phyloP scores from a whole-genome alignment of 441 rosid genomes.

The Brassica hybrid region DNA sequence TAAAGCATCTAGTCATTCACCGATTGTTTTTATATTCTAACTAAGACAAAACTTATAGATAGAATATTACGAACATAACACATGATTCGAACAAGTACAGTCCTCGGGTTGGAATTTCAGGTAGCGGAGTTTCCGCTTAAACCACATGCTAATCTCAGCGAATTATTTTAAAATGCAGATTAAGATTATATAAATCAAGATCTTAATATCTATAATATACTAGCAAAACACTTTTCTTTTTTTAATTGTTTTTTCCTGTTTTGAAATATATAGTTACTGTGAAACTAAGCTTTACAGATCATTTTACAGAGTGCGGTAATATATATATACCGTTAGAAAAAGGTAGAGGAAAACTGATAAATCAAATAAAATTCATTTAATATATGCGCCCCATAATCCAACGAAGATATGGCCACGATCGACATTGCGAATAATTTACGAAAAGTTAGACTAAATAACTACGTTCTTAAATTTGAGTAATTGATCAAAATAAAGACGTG shows the following conservation, averaged over 20 bases:
- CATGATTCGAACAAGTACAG: conserved; percentile 38
- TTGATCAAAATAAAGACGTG: not conserved
- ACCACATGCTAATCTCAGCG: conserved; percentile 51
- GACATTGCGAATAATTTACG: conserved; percentile 29
- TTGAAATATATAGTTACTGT: not conserved
- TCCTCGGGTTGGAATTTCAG: conserved; percentile 51
- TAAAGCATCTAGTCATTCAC: not conserved
- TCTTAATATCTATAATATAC: not conserved
- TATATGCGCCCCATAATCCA: conserved; percentile 30
- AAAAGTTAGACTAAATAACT: conserved; percentile 10
- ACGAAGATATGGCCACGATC: conserved; percentile 37
- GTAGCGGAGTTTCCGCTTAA: conserved; percentile 57
- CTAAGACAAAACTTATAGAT: not conserved
- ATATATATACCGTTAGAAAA: not conserved
- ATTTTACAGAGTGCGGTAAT: conserved; percentile 21
- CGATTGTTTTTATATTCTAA: not conserved
- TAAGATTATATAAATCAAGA: not conserved
- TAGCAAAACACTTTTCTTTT: not conserved
- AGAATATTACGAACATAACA: conserved; percentile 18
- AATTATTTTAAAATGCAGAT: conserved; percentile 22
- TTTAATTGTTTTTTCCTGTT: not conserved
- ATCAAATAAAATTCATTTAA: not conserved
- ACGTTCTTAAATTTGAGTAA: not conserved
- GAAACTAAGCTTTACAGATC: not conserved
- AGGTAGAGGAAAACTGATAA: not conserved